A percentile compares a stretch with the other conserved stretches of the same genome.
Evolutionary conservation across 1,139 yeast species (phyloP).

Genomic region (Debaryomyces udenii): DNA sequence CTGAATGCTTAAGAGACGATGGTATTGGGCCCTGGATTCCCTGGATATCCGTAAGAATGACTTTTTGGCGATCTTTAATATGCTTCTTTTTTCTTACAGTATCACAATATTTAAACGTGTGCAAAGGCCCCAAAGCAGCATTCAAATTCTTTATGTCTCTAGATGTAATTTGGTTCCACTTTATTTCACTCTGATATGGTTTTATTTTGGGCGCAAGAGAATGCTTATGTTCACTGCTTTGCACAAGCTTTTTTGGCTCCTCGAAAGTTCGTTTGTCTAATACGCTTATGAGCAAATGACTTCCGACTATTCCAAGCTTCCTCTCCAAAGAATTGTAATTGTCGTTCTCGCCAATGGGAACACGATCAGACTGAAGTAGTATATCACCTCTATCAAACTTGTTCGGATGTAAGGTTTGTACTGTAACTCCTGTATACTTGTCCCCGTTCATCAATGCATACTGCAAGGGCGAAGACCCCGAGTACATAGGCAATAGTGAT

Average conservation of each 20-base stretch:
- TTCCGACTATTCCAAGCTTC: slow-evolving; percentile 62
- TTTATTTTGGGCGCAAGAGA: slow-evolving; percentile 64
- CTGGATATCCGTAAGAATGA: slow-evolving; percentile 44
- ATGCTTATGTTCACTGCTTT: slow-evolving; percentile 29
- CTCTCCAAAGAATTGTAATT: slow-evolving; percentile 44
- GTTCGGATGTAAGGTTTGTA: slow-evolving; percentile 88
- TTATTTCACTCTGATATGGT: slow-evolving; percentile 41
- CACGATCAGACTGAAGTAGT: slow-evolving; percentile 55
- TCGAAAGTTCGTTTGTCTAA: slow-evolving; percentile 39
- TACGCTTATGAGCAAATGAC: slow-evolving; percentile 53
- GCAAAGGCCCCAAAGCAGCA: slow-evolving; percentile 63
- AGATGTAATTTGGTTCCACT: slow-evolving; percentile 47
- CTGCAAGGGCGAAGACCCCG: slow-evolving; percentile 93
- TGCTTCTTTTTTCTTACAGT: slow-evolving; percentile 31
- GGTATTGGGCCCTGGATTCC: slow-evolving; percentile 5
- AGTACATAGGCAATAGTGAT: slow-evolving; percentile 75
- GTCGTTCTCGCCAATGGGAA: slow-evolving; percentile 43
- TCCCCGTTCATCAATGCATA: slow-evolving; percentile 71
- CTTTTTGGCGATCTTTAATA: slow-evolving; percentile 41
- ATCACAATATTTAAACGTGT: slow-evolving; percentile 46
- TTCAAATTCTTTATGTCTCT: slow-evolving; percentile 44
- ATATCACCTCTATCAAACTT: slow-evolving; percentile 82
- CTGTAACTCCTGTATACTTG: slow-evolving; percentile 72
- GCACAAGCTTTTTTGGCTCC: slow-evolving; percentile 19
- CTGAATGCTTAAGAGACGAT: background rate